These are phyloP conservation scores for Sporothrix sp. DNA, from an alignment of 2,329 filamentous ascomycete species.

Conservation along the genomic window DNA sequence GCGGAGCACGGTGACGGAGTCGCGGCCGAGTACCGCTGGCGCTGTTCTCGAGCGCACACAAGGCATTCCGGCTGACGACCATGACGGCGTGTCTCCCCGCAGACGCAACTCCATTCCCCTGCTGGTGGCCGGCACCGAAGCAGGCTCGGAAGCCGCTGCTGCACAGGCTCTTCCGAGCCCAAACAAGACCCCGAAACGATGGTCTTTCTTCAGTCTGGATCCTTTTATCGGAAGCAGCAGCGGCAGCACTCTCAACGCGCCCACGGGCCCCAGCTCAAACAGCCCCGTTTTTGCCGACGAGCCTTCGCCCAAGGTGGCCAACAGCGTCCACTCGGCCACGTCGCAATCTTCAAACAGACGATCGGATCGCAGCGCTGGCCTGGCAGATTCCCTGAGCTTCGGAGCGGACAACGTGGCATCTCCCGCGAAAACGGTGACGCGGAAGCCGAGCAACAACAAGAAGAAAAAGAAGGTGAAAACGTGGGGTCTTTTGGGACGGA, in stretches of 20 bases:
- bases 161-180: conserved; percentile 36
- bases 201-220: conserved; percentile 55
- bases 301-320: conserved; percentile 20
- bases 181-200: conserved; percentile 44
- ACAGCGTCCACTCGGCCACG: background rate
- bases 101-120: conserved; percentile 52
- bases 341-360: background rate
- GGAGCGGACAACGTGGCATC: conserved; percentile 12
- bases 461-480: conserved; percentile 71
- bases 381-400: background rate
- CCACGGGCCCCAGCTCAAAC: conserved; percentile 36
- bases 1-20: conserved; percentile 33
- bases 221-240: conserved; percentile 31
- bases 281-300: conserved; percentile 38
- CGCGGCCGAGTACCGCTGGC: conserved; percentile 60
- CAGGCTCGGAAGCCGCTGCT: background rate
- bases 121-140: conserved; percentile 32
- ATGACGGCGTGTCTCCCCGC: conserved; percentile 30
- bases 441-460: conserved; percentile 29
- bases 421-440: conserved; percentile 22
- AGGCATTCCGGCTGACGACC: conserved; percentile 27
- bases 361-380: background rate
- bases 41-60: conserved; percentile 51
- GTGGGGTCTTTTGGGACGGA: conserved; percentile 56
- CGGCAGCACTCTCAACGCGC: conserved; percentile 30